phyloP scores from a whole-genome alignment of 2,329 filamentous ascomycete genomes.

The Neopestalotiopsis sp. region DNA sequence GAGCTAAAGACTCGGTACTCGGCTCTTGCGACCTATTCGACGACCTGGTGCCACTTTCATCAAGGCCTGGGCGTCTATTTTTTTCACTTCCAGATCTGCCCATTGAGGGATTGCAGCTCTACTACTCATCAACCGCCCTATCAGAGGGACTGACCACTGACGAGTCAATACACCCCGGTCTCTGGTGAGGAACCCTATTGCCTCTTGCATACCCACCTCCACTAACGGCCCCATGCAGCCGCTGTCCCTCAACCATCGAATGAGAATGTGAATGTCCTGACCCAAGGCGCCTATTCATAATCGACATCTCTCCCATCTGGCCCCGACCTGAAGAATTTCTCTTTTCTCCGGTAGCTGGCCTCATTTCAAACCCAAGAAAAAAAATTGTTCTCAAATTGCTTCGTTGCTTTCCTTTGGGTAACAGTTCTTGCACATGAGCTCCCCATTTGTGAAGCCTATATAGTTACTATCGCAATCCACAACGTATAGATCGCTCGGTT shows the following conservation, averaged over 20 bases:
- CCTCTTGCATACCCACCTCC: conserved; percentile 41
- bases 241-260: conserved; percentile 34
- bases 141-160: conserved; percentile 42
- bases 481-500: conserved; percentile 42
- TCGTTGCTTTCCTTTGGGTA: conserved; percentile 40
- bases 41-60: conserved; percentile 41
- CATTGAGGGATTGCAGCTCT: conserved; percentile 44
- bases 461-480: conserved; percentile 29
- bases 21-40: conserved; percentile 24
- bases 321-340: conserved; percentile 38
- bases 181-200: conserved; percentile 46
- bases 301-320: conserved; percentile 48
- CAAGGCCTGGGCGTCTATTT: conserved; percentile 52
- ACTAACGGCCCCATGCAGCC: conserved; percentile 46
- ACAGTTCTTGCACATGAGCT: conserved; percentile 33
- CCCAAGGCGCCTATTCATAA: conserved; percentile 57
- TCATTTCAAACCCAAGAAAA: conserved; percentile 39
- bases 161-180: conserved; percentile 43
- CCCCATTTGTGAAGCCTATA: conserved; percentile 23
- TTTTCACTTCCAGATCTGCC: conserved; percentile 43
- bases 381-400: conserved; percentile 43
- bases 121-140: conserved; percentile 42
- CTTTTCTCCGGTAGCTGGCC: conserved; percentile 61
- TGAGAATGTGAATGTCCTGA: conserved; percentile 37
- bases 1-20: conserved; percentile 25